Evolutionary conservation across 352 stramenopile genomes (phyloP).

Genomic region (Pythium volutum): DNA sequence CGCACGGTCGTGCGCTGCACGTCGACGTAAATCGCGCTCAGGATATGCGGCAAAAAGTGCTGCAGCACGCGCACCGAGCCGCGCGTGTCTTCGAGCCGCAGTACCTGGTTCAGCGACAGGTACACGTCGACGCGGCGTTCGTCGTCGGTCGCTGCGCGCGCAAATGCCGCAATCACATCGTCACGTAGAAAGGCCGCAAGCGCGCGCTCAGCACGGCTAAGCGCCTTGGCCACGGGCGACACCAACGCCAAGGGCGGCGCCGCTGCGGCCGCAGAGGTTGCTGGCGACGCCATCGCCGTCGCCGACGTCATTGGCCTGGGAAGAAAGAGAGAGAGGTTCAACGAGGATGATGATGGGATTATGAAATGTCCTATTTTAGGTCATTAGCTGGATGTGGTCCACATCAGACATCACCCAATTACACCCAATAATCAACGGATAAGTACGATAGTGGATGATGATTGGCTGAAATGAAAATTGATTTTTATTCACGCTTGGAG

Average conservation of each 20-base stretch:
- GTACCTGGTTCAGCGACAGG: conserved; percentile 50
- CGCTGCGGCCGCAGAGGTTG: neutral
- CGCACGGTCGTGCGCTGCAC: conserved; percentile 38
- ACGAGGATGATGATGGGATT: neutral
- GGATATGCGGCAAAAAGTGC: conserved; percentile 31
- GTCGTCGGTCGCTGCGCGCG: conserved; percentile 24
- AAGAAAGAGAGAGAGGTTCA: neutral
- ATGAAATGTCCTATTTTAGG: conserved; percentile 11
- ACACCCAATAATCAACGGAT: neutral
- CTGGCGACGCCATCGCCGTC: neutral
- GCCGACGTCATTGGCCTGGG: neutral
- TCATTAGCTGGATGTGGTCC: neutral
- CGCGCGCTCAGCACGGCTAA: conserved; percentile 25
- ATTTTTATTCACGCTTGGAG: neutral
- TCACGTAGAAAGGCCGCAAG: conserved; percentile 22
- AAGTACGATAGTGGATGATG: neutral
- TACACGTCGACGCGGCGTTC: conserved; percentile 53
- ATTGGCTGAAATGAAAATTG: conserved; percentile 17
- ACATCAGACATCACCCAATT: neutral
- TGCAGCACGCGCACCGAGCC: conserved; percentile 40
- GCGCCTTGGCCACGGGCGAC: neutral
- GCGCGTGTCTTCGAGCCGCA: conserved; percentile 53
- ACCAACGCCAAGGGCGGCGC: neutral
- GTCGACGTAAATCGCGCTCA: conserved; percentile 46
- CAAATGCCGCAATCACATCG: conserved; percentile 37